Evolutionary conservation across 345 rosid species (phyloP), one percentile per base, ranked within the genome.

Genomic region (Mangifera indica): DNA sequence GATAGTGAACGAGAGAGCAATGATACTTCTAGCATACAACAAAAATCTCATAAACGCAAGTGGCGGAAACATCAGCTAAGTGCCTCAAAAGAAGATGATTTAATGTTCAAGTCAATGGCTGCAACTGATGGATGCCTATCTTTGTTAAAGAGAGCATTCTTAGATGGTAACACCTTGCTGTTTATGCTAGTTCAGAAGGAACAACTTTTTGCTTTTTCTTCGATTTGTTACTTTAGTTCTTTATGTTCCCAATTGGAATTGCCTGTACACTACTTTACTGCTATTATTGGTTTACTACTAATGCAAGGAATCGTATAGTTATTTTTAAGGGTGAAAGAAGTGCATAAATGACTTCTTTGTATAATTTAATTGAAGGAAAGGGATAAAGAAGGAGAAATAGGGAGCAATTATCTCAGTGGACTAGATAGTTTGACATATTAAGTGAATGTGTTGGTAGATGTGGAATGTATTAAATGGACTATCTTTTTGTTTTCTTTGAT

Each of bases 1-100:
- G 93, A 87, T n/a, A 84, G 87, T 81, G 99, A 89, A 72, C 83
- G 75, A 73, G 98, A 91, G 84, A 89, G 88, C 77, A 77, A 72
- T 64, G 89, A 79, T 73, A 80, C 81, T 70, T 67, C 81, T 26
- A 91, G 69, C 70, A 58, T 79, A 37, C 64, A 77, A 7, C 84
- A 58, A 77, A 92, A 84, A 67, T 66, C 78, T 67, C 87, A 75
- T 26, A 96, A 91, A 74, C 87, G 82, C 78, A 91, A 88, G 82
- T 89, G 82, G 68, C 77, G 79, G 42, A 89, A 84, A 78, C 71
- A 78, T 77, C 84, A 83, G 72, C 83, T 25, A 60, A 77, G 85
- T 73, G 75, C 80, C 66, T 78, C 88, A 54, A 85, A 66, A 54
- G 97, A 87, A 73, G 92, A 85, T 65, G 77, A 12, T 64, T 74